These are phyloP conservation scores for Chamaecrista fasciculata DNA, from an alignment of 306 rosid species.

Conservation along the genomic window DNA sequence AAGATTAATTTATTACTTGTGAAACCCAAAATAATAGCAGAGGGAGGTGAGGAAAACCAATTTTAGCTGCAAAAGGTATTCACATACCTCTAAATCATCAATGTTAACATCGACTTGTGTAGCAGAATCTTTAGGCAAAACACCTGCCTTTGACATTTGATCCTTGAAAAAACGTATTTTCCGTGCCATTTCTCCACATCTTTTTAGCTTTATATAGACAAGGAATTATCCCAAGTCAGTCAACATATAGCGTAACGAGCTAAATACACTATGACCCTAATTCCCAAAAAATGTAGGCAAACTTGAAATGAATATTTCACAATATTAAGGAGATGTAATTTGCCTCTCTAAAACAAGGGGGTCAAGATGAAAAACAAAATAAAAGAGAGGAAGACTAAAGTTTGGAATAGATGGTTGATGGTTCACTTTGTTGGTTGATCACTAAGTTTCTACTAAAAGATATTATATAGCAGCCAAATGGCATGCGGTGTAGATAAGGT, in stretches of 20 bases:
- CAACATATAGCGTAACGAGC: constrained; percentile 6
- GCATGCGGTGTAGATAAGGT: neutral
- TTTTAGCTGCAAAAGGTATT: constrained; percentile 6
- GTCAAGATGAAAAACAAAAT: constrained; percentile 3
- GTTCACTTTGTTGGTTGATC: constrained; percentile 1
- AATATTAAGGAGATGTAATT: neutral
- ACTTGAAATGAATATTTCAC: constrained; percentile 1
- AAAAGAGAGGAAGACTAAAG: constrained; percentile 14
- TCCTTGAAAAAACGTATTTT: constrained; percentile 86
- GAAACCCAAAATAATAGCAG: neutral
- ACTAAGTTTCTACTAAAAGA: constrained; percentile 1
- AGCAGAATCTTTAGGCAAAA: constrained; percentile 48
- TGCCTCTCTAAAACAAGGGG: constrained; percentile 19
- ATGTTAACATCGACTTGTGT: constrained; percentile 47
- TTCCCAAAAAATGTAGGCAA: constrained; percentile 19
- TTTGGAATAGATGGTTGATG: neutral
- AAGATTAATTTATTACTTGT: constrained; percentile 13
- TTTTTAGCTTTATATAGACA: constrained; percentile 65
- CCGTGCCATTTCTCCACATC: constrained; percentile 96
- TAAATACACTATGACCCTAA: constrained; percentile 6
- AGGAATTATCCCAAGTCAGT: constrained; percentile 28
- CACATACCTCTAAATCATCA: constrained; percentile 80
- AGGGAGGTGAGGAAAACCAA: neutral
- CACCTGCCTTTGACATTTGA: constrained; percentile 79
- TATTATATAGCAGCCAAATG: constrained; percentile 14